A percentile compares a stretch with the other conserved stretches of the same genome.
phyloP scores from a whole-genome alignment of 2,329 filamentous ascomycete species.

The Clonostachys chloroleuca region DNA sequence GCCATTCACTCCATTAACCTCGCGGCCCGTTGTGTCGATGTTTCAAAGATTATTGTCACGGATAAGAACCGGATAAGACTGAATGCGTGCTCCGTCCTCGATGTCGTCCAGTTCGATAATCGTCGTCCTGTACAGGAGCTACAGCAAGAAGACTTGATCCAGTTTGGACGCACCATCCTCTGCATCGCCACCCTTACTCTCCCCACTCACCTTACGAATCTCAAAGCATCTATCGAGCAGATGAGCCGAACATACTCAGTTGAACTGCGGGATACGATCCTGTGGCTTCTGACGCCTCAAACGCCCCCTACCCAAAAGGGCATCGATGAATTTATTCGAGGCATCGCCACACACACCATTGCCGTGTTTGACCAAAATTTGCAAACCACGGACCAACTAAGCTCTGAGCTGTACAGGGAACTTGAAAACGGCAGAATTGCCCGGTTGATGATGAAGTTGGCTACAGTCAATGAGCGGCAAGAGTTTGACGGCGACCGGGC shows the following conservation, averaged over 20 bases:
- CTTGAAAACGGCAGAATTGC: slow-evolving; percentile 86
- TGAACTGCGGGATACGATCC: slow-evolving; percentile 73
- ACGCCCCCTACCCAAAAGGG: slow-evolving; percentile 55
- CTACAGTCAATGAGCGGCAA: slow-evolving; percentile 82
- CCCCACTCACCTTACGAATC: slow-evolving; percentile 50
- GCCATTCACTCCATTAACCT: slow-evolving; percentile 77
- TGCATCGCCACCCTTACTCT: slow-evolving; percentile 69
- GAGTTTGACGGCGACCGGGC: slow-evolving; percentile 73
- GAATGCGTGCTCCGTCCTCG: slow-evolving; percentile 82
- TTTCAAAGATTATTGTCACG: slow-evolving; percentile 85
- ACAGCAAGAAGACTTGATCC: slow-evolving; percentile 82
- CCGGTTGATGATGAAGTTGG: slow-evolving; percentile 76
- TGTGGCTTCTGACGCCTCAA: slow-evolving; percentile 73
- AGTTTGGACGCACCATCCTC: slow-evolving; percentile 82
- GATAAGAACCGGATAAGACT: slow-evolving; percentile 87
- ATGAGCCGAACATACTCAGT: slow-evolving; percentile 72
- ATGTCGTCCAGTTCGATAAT: slow-evolving; percentile 80
- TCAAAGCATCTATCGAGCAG: slow-evolving; percentile 69
- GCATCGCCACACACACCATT: slow-evolving; percentile 74
- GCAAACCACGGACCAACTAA: slow-evolving; percentile 69
- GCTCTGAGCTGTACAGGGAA: slow-evolving; percentile 69
- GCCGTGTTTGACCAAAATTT: slow-evolving; percentile 72
- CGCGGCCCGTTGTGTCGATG: slow-evolving; percentile 80
- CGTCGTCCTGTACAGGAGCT: slow-evolving; percentile 66
- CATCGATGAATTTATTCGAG: slow-evolving; percentile 74